Base-by-base conservation (phyloP, 257 asterid species). In the Prunella vulgaris region DNA sequence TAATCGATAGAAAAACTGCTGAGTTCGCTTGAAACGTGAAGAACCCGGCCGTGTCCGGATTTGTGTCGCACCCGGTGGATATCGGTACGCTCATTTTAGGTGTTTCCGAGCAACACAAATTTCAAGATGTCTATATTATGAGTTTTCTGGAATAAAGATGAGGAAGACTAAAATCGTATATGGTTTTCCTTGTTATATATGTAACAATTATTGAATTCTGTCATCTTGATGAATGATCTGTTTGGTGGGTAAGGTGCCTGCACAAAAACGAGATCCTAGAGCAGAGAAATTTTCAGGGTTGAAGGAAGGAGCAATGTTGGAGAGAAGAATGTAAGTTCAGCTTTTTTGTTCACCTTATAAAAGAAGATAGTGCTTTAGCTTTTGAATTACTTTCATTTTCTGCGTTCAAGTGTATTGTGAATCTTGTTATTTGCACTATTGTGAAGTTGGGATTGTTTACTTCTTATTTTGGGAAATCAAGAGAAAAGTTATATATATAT, bases 311-410 rank as follows among this genome's bases (percentile, higher is more conserved):
- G 54, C 56, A 40, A 56, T 58, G 67, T 40, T 17, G 24, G 60
- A 59, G 68, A 13, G 40, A 21, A 70, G 12, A 46, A 70, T 70
- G 75, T 70, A 70, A 70, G 75, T 46, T 46, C n/a, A 25, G 9
- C 5, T 17, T 49, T 58, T 12, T 58, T 12, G 18, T 28, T 30
- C 33, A 1, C 5, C 46, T 57, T 20, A 4, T 3, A 22, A 22
- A 49, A 0, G 9, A 24, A 21, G 28, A 42, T 24, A 42, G 0
- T 10, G 65, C 30, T 56, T 25, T 59, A 24, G 44, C 4, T 69
- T 32, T 22, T 44, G 21, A 8, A 28, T 33, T 48, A 32, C 17
- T 44, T 46, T 57, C 22, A 25, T 56, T 65, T 17, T 48, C 30
- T 15, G 52, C 56, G 24, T 32, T 57, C 48, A 4, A 63, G 56